These are phyloP conservation scores for Nakazawaea wickerhamii DNA, from an alignment of 805 yeast genomes.

Conservation along the genomic window DNA sequence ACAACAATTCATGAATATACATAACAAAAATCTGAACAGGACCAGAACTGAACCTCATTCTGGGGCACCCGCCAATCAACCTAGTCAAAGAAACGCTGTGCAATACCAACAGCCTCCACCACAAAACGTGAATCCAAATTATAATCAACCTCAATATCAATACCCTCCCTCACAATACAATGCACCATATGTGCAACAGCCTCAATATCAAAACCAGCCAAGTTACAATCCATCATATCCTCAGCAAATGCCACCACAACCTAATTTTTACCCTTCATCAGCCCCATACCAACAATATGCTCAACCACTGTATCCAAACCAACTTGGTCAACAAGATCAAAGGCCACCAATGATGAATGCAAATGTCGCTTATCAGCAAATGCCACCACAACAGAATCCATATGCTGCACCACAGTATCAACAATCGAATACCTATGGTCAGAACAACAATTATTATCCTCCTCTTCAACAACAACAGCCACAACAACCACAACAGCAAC, in stretches of 20 bases:
- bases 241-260: constrained; percentile 10
- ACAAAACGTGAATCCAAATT: background rate
- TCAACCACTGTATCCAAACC: constrained; percentile 1
- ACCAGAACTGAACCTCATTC: background rate
- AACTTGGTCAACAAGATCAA: background rate
- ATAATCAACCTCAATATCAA: background rate
- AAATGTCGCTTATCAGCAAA: background rate
- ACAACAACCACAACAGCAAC: constrained; percentile 15
- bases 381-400: constrained; percentile 15
- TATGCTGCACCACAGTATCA: constrained; percentile 18
- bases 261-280: constrained; percentile 3
- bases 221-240: constrained; percentile 12
- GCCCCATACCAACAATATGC: constrained; percentile 9
- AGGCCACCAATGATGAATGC: background rate
- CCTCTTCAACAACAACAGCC: constrained; percentile 18
- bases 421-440: constrained; percentile 14
- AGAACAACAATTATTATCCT: constrained; percentile 1
- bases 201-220: constrained; percentile 14
- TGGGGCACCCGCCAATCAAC: constrained; percentile 14
- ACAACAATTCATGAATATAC: constrained; percentile 14
- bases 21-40: constrained; percentile 6
- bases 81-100: no score
- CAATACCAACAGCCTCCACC: constrained; percentile 12
- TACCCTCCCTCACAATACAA: background rate
- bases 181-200: constrained; percentile 5